These are phyloP conservation scores for Wickerhamiella spandovensis DNA, from an alignment of 805 yeast genomes.

Conservation along the genomic window DNA sequence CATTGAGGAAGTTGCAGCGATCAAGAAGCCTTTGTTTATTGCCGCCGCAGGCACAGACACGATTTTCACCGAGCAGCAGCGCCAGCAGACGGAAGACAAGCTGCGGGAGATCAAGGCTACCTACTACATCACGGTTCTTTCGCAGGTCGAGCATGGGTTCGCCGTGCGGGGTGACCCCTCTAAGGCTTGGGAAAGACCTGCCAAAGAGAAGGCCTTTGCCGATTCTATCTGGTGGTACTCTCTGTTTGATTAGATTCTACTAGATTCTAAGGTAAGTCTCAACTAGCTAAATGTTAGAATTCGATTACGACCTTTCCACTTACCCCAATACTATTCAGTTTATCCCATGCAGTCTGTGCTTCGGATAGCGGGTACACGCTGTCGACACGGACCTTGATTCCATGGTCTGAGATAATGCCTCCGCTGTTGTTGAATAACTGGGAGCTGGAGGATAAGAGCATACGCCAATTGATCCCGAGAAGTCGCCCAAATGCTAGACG, in stretches of 20 bases:
- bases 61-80: conserved; percentile 48
- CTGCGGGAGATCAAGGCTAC: conserved; percentile 39
- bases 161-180: conserved; percentile 61
- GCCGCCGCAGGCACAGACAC: conserved; percentile 63
- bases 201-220: conserved; percentile 49
- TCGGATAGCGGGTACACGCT: conserved; percentile 38
- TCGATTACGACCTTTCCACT: conserved; percentile 55
- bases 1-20: conserved; percentile 47
- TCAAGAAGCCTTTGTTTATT: conserved; percentile 53
- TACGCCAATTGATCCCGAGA: conserved; percentile 20
- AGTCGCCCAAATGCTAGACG: conserved; percentile 21
- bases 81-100: conserved; percentile 46
- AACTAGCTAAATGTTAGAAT: background rate
- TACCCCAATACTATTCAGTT: conserved; percentile 34
- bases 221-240: conserved; percentile 26
- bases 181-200: conserved; percentile 41
- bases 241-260: conserved; percentile 2
- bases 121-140: conserved; percentile 48
- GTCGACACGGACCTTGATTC: conserved; percentile 38
- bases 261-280: too few relatives aligned
- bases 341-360: conserved; percentile 38
- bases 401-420: conserved; percentile 33
- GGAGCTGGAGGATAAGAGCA: conserved; percentile 1
- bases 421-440: conserved; percentile 30
- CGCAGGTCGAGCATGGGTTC: conserved; percentile 64